These are phyloP conservation scores for Colletotrichum neosansevieriae DNA, from an alignment of 2,329 filamentous ascomycete genomes.

Conservation along the genomic window DNA sequence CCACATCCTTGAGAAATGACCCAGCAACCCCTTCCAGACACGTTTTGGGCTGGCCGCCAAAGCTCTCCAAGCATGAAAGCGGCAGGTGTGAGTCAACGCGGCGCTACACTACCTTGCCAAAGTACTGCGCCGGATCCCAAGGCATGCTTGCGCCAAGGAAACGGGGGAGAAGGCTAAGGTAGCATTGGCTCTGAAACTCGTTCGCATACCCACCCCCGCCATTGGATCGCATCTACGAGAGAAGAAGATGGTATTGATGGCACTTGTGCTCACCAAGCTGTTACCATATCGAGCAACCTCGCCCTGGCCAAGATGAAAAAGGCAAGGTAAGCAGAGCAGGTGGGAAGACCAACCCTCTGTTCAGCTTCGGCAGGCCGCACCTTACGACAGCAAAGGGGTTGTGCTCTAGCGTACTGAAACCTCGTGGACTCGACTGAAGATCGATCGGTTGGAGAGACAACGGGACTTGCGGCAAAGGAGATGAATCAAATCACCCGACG, in stretches of 20 bases:
- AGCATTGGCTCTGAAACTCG: conserved; percentile 1
- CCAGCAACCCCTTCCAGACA: conserved; percentile 23
- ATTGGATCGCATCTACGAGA: neutral
- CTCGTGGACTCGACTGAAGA: neutral
- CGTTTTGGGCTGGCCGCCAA: conserved; percentile 12
- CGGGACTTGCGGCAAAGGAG: neutral
- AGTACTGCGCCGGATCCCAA: neutral
- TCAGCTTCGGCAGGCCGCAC: conserved; percentile 20
- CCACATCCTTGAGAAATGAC: conserved; percentile 18
- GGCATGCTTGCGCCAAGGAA: conserved; percentile 6
- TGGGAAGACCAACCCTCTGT: conserved; percentile 9
- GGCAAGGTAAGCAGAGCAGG: neutral
- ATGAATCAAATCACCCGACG: neutral
- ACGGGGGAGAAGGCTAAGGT: conserved; percentile 4
- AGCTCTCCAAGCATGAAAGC: conserved; percentile 21
- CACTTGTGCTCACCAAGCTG: conserved; percentile 9
- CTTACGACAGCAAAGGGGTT: conserved; percentile 1
- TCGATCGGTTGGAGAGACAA: conserved; percentile 35
- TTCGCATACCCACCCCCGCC: conserved; percentile 1
- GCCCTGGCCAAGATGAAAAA: neutral
- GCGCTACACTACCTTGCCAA: conserved; percentile 25
- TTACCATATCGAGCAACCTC: neutral
- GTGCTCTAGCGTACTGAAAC: neutral
- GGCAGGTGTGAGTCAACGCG: conserved; percentile 31
- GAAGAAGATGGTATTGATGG: conserved; percentile 9